A percentile compares a stretch with the other conserved stretches of the same genome.
Evolutionary conservation across 73 alveolate genomes (phyloP).

Genomic region (Paramecium pentaurelia): DNA sequence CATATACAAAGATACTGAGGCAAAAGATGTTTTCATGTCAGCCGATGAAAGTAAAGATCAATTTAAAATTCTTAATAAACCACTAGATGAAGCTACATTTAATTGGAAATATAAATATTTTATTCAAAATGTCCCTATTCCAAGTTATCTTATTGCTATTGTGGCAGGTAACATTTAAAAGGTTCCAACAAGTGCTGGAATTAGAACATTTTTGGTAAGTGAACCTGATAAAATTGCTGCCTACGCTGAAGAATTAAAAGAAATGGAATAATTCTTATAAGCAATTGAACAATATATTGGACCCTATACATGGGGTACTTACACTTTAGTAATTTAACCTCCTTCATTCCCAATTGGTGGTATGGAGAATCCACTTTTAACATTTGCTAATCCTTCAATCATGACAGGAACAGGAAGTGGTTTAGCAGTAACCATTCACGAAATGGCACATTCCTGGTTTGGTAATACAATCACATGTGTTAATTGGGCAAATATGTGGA

Average conservation of each 20-base stretch:
- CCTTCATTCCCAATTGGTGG: slow-evolving; percentile 92
- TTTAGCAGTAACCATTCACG: slow-evolving; percentile 80
- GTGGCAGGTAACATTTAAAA: slow-evolving; percentile 76
- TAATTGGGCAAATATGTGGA: slow-evolving; percentile 87
- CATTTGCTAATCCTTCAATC: slow-evolving; percentile 84
- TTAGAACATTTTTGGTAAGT: slow-evolving; percentile 61
- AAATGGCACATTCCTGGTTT: slow-evolving; percentile 88
- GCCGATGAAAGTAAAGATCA: slow-evolving; percentile 39
- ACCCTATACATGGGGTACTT: slow-evolving; percentile 80
- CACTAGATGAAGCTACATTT: neutral
- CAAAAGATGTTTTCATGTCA: slow-evolving; percentile 64
- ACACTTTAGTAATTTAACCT: slow-evolving; percentile 78
- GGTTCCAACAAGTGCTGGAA: slow-evolving; percentile 48
- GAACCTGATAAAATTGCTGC: slow-evolving; percentile 68
- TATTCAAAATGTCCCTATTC: slow-evolving; percentile 61
- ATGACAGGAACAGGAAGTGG: slow-evolving; percentile 78
- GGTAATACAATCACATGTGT: slow-evolving; percentile 85
- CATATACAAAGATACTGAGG: slow-evolving; percentile 43
- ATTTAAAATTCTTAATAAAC: neutral
- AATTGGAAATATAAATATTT: neutral
- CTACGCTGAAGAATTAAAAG: slow-evolving; percentile 60
- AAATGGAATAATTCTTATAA: slow-evolving; percentile 64
- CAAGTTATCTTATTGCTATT: slow-evolving; percentile 77
- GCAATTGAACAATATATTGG: slow-evolving; percentile 69
- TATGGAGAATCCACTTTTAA: slow-evolving; percentile 90